Base-by-base conservation (phyloP, 192 early-diverging fungal species). In the Coemansia guatemalensis region DNA sequence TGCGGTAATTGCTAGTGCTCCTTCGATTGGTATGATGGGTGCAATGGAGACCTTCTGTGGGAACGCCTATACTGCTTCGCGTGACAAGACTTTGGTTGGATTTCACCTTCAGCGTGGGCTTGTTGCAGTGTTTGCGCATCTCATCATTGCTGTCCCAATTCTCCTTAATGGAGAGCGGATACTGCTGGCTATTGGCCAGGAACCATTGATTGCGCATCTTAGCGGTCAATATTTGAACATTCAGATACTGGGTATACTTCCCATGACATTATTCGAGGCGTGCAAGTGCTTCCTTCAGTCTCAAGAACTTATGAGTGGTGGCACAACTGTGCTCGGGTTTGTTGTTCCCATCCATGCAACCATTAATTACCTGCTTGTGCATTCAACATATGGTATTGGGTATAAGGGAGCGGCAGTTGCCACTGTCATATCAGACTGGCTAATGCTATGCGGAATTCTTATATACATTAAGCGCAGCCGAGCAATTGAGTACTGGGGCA, bases 231-330 rank as follows among this genome's bases (percentile, higher is more conserved):
- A 88, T 76, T 60, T 91, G 23, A 61, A 80, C 8, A 87, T 83
- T 35, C 74, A 88, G 17, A 65, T 95, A 22, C 75, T 88, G 8
- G 89, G 92, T 8, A 81, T 89, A 30, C 86, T 89, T 24, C 88
- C 93, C 1, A 85, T 72, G 68, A 72, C 94, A 39, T 73, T 89
- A n/a, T 88, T 88, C 82, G 93, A 95, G 62, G 88, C 87, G 58
- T 69, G 88, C 33, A 90, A 91, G 55, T 84, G 91, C 53, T 96
- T 82, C 62, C 71, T 96, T 30, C 90, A 95, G 67, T 84, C 88
- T 0, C 95, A 97, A 80, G 93, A 87, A 4, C 70, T 74, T 64
- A 94, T 97, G 94, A 81, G 87, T n/a, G 92, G 91, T 0, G 83
- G 78, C 25, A 91, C 92, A 48, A 78, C 85, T 52, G 84, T 93